A percentile compares a stretch with the other conserved stretches of the same genome.
Evolutionary conservation across 2,329 filamentous ascomycete species (phyloP).

Genomic region (Trichoderma polysporum): DNA sequence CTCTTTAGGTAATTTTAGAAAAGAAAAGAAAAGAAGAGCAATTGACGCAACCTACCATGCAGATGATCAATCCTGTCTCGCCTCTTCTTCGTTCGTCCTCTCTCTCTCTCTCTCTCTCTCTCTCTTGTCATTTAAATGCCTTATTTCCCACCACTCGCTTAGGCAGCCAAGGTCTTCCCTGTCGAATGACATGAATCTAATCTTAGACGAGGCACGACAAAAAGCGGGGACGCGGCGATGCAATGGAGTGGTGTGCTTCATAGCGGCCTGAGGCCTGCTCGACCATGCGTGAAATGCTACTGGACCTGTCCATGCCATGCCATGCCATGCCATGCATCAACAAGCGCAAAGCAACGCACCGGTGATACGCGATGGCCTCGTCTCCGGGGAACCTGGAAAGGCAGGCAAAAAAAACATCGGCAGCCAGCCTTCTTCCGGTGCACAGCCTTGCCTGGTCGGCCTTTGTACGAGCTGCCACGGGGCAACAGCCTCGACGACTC

Average conservation of each 20-base stretch:
- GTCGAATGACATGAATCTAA: constrained; percentile 7
- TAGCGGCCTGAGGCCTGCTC: constrained; percentile 1
- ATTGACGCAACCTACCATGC: not conserved
- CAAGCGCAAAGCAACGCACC: not conserved
- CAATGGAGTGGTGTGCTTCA: not conserved
- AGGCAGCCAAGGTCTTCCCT: not conserved
- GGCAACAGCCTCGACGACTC: not conserved
- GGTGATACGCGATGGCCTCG: constrained; percentile 10
- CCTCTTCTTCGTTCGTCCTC: not conserved
- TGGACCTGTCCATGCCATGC: not conserved
- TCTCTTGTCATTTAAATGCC: not conserved
- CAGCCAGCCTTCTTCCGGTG: not conserved
- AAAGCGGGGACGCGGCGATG: constrained; percentile 1
- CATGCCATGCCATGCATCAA: constrained; percentile 7
- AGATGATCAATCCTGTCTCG: not conserved
- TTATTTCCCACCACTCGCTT: constrained; percentile 2
- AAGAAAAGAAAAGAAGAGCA: not conserved
- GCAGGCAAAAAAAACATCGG: not conserved
- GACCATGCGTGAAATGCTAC: constrained; percentile 1
- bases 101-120: not conserved
- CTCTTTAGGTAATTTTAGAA: not conserved
- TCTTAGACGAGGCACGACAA: not conserved
- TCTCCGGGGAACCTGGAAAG: constrained; percentile 11
- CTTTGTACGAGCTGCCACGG: not conserved
- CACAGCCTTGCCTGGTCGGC: not conserved